Base-by-base conservation (phyloP, 2,329 filamentous ascomycete genomes). In the Fusarium redolens region DNA sequence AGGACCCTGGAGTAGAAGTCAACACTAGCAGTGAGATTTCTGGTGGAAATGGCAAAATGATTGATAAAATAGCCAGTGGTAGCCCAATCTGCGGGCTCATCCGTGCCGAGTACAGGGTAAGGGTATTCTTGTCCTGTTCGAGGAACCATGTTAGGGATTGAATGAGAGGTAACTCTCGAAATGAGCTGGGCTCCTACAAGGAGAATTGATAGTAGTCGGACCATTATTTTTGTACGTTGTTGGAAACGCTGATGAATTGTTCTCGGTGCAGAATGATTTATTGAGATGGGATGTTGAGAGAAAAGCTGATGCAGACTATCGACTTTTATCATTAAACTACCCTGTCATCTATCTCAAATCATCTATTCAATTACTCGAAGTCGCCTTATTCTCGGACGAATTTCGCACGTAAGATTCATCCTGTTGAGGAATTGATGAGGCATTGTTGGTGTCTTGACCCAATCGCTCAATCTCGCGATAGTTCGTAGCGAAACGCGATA, bases 1-100 rank as follows among this genome's bases (percentile, higher is more conserved):
- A 68, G 18, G 17, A 68, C 30, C 25, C 20, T n/a, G 1, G 65
- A 48, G n/a, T 68, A 68, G 20, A 68, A 68, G 0, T 61, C 41
- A 10, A 68, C 17, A 4, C 47, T 68, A 1, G 35, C 55, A 3
- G 63, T 68, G 38, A 68, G 48, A 9, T 68, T 68, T 22, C 37
- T 47, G 3, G 55, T 61, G 4, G 28, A 61, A 2, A 68, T 52
- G 20, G 54, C 17, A 17, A 68, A 25, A 11, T 68, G 54, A 5
- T 67, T 68, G 40, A 68, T 30, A 17, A 61, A 61, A 9, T 18
- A 67, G 7, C 65, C 54, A 0, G 28, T 33, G 1, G 62, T 68
- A 3, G 38, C 38, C 17, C 20, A 31, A 10, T 60, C 45, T 14
- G 65, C 31, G 0, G 65, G 14, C 1, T 33, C 25, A 4, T 68